Evolutionary conservation across 371 early-diverging fungal species (phyloP), one percentile per base, ranked within the genome.

Genomic region (Saksenaea vasiformis): DNA sequence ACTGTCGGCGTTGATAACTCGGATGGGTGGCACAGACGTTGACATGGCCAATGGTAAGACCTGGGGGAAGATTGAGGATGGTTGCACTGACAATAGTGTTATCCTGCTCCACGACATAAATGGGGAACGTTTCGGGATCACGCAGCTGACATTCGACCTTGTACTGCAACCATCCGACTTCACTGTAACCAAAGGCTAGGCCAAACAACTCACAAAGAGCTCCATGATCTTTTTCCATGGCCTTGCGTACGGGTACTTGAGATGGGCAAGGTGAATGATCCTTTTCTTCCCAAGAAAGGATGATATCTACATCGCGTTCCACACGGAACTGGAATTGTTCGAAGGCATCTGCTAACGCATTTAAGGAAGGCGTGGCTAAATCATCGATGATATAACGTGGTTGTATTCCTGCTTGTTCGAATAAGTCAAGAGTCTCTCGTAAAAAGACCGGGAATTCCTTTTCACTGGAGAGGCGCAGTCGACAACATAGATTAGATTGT

Each of bases 401-500:
- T 24, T 58, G 37, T 19, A 58, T 26, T 5, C 54, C 51, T 1
- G 28, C 26, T 11, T 26, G 36, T 28, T 34, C 19, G n/a, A 65
- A 65, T 1, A 28, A 26, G 0, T 15, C 22, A 15, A 36, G 24
- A 2, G 59, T 59, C 5, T 19, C 54, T 3, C 19, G 22, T 9
- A 58, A 17, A 37, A 65, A 59, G 34, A 17, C 51, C 5, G 37
- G 19, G 17, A 38, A 41, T 9, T 54, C 19, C 17, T 44, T 17
- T 3, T 28, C 28, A 19, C 24, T 5, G 36, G 31, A 15, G 17
- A 65, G 51, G 22, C 53, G 58, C 35, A 58, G 17, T 27, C 51
- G 34, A 27, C n/a, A 65, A 14, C 59, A 58, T 17, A 65, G 37
- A 31, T 65, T 65, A 24, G 59, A 58, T 38, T 65, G 65, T 17